Evolutionary conservation across 305 asterid genomes (phyloP).

Genomic region (Fraxinus nigra): DNA sequence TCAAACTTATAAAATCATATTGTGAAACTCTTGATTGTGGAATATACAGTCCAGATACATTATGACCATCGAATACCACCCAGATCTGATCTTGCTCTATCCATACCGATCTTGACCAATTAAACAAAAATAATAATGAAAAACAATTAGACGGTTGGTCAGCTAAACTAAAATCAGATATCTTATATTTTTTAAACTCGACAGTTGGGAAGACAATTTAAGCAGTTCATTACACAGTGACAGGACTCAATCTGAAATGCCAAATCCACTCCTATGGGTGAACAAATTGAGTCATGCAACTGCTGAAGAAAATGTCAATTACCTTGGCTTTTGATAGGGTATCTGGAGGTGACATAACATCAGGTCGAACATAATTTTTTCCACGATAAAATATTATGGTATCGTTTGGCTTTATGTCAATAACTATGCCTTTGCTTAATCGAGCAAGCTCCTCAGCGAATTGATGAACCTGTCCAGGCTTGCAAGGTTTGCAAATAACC

Average conservation of each 20-base stretch:
- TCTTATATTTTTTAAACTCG: not conserved
- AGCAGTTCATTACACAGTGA: not conserved
- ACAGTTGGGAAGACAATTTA: not conserved
- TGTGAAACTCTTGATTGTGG: not conserved
- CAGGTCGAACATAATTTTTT: conserved; percentile 82
- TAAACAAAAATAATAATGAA: not conserved
- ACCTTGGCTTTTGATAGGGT: conserved; percentile 95
- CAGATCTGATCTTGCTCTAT: not conserved
- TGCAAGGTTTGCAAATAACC: conserved; percentile 89
- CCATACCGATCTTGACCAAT: conserved; percentile 9
- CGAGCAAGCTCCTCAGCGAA: conserved; percentile 81
- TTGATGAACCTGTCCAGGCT: conserved; percentile 75
- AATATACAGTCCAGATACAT: not conserved
- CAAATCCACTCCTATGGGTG: not conserved
- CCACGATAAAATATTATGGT: conserved; percentile 74
- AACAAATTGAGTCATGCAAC: not conserved
- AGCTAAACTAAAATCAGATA: not conserved
- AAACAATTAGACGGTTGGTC: not conserved
- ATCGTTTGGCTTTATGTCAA: conserved; percentile 74
- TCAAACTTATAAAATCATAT: conserved; percentile 8
- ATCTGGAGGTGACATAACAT: conserved; percentile 82
- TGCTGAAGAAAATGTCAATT: conserved; percentile 9
- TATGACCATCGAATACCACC: not conserved
- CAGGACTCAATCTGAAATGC: conserved; percentile 13
- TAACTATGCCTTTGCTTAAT: conserved; percentile 74